These are phyloP conservation scores for Mucor lusitanicus DNA, from an alignment of 371 early-diverging fungal genomes.

Conservation along the genomic window DNA sequence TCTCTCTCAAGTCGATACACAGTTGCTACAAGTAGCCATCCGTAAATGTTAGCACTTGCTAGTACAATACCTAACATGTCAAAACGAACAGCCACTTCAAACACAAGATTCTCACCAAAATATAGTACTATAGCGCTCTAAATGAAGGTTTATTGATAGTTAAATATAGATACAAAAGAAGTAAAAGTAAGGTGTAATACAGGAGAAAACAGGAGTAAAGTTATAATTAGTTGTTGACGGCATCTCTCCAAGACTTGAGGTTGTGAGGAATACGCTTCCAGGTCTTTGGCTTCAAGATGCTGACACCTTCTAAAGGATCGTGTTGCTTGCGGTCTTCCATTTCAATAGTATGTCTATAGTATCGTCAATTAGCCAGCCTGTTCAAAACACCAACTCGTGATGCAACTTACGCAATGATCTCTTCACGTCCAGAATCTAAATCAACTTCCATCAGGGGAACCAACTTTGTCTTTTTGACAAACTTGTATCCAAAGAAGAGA, in stretches of 20 bases:
- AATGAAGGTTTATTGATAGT: too few species aligned
- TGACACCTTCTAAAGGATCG: conserved; percentile 45
- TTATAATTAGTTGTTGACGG: conserved; percentile 32
- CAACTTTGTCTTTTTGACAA: conserved; percentile 53
- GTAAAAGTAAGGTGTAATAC: too few species aligned
- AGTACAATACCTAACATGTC: too few species aligned
- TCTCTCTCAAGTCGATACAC: too few species aligned
- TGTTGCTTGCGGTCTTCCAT: conserved; percentile 28
- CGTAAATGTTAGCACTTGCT: too few species aligned
- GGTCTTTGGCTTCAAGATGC: conserved; percentile 39
- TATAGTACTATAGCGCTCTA: too few species aligned
- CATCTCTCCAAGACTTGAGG: conserved; percentile 46
- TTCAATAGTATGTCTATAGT: neutral
- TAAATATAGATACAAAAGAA: too few species aligned
- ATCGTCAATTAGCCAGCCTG: neutral
- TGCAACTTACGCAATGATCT: conserved; percentile 19
- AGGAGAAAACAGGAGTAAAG: neutral
- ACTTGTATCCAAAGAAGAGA: conserved; percentile 55
- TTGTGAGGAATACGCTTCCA: conserved; percentile 48
- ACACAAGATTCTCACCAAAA: too few species aligned
- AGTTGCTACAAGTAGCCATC: too few species aligned
- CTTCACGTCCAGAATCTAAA: conserved; percentile 58
- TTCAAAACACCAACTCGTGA: neutral
- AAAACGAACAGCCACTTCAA: too few species aligned
- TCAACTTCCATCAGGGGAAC: conserved; percentile 62